These are phyloP conservation scores for Leptographium wingfieldii DNA, from an alignment of 2,329 filamentous ascomycete genomes.

Conservation along the genomic window DNA sequence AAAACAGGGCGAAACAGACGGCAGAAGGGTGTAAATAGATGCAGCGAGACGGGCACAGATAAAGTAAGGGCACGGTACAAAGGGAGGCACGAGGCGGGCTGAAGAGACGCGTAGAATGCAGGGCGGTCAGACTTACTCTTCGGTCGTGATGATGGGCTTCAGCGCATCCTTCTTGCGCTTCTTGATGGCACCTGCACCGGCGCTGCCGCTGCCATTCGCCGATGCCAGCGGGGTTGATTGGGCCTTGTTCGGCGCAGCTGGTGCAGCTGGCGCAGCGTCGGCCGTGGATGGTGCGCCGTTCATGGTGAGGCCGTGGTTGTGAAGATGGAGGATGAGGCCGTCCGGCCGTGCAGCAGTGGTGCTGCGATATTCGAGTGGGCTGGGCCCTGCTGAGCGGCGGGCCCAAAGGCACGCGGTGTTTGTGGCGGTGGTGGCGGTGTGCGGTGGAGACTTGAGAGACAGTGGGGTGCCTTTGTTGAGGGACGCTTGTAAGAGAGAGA, in stretches of 20 bases:
- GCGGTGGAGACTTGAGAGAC: background rate
- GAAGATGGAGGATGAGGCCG: background rate
- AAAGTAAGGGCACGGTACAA: background rate
- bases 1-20: background rate
- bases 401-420: background rate
- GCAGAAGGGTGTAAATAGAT: background rate
- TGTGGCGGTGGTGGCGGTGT: conserved; percentile 2
- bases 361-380: background rate
- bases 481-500: background rate
- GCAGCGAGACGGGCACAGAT: background rate
- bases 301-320: conserved; percentile 7
- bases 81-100: background rate
- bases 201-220: conserved; percentile 2
- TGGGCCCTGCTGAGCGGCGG: background rate
- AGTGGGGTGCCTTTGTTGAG: background rate
- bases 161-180: conserved; percentile 64
- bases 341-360: background rate
- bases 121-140: background rate
- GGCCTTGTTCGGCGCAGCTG: conserved; percentile 1
- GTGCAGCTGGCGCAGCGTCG: conserved; percentile 3
- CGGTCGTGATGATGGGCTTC: conserved; percentile 65
- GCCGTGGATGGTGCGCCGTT: conserved; percentile 8
- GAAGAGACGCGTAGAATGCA: background rate
- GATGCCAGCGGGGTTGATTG: conserved; percentile 4
- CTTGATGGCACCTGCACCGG: conserved; percentile 26